phyloP scores from a whole-genome alignment of 1,284 basidiomycete species.

The Polyporus tsugae region DNA sequence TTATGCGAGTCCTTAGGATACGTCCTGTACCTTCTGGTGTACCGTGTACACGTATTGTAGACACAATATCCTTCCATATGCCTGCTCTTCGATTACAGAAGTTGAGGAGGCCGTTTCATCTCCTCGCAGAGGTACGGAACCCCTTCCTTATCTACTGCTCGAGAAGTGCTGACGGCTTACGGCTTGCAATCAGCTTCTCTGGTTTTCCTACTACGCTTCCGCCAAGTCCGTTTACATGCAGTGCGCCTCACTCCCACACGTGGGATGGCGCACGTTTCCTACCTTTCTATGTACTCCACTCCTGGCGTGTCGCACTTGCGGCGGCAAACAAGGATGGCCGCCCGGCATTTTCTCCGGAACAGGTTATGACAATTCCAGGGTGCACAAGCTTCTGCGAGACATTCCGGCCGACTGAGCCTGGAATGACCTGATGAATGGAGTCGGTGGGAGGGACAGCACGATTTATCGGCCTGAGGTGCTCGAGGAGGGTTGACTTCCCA shows the following conservation, averaged over 20 bases:
- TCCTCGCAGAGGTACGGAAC: not conserved
- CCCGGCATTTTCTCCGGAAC: not conserved
- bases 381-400: not conserved
- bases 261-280: slow-evolving; percentile 3
- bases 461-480: not conserved
- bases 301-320: not conserved
- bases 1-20: slow-evolving; percentile 13
- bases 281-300: slow-evolving; percentile 1
- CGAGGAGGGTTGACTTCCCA: not conserved
- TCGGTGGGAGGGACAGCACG: not conserved
- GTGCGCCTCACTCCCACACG: not conserved
- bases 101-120: not conserved
- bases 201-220: not conserved
- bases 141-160: not conserved
- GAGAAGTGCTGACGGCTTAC: not conserved
- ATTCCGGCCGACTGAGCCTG: not conserved
- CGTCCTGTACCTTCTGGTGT: slow-evolving; percentile 7
- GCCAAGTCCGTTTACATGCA: not conserved
- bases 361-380: not conserved
- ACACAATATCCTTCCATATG: not conserved
- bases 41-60: slow-evolving; percentile 4
- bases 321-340: not conserved
- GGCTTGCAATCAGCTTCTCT: not conserved
- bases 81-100: not conserved
- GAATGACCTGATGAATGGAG: not conserved